Evolutionary conservation across 2,329 filamentous ascomycete genomes (phyloP).

Genomic region (Claviceps cyperi): DNA sequence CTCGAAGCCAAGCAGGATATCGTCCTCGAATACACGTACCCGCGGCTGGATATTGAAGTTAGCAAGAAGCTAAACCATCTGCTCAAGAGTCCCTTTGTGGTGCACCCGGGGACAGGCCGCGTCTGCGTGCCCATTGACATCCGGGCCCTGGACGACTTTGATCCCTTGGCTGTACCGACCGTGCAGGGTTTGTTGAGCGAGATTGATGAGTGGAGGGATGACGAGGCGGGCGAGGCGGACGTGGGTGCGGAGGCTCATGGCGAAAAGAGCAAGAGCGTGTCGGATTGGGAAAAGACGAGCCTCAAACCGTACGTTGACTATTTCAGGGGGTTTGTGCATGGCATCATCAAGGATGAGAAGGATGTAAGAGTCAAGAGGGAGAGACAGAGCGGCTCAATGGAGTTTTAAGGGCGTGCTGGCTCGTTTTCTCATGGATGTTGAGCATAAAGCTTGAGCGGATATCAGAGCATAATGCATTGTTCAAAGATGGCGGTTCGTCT

Average conservation of each 20-base stretch:
- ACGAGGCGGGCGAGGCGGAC: constrained; percentile 20
- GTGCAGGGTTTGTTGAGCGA: constrained; percentile 69
- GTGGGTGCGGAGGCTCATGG: constrained; percentile 26
- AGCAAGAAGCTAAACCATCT: constrained; percentile 97
- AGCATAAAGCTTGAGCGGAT: not conserved
- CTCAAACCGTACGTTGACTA: constrained; percentile 84
- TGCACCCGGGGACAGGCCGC: constrained; percentile 85
- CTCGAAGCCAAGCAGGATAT: constrained; percentile 91
- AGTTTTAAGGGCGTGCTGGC: constrained; percentile 27
- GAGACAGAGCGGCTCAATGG: constrained; percentile 36
- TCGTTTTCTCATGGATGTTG: not conserved
- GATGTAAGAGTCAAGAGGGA: constrained; percentile 41
- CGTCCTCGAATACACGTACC: constrained; percentile 94
- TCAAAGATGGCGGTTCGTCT: not conserved
- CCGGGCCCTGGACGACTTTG: constrained; percentile 59
- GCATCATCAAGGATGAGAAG: constrained; percentile 62
- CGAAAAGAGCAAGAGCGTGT: constrained; percentile 27
- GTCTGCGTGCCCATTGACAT: constrained; percentile 93
- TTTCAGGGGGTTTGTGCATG: constrained; percentile 69
- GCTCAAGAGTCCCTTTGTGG: constrained; percentile 91
- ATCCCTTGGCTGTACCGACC: constrained; percentile 79
- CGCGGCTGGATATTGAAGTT: constrained; percentile 89
- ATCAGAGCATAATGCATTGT: not conserved
- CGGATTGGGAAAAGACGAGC: constrained; percentile 96
- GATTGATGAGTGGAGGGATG: constrained; percentile 65